Percentiles rank a stretch among this genome's conserved stretches.
phyloP scores from a whole-genome alignment of 345 rosid genomes.

The Salix dunnii region DNA sequence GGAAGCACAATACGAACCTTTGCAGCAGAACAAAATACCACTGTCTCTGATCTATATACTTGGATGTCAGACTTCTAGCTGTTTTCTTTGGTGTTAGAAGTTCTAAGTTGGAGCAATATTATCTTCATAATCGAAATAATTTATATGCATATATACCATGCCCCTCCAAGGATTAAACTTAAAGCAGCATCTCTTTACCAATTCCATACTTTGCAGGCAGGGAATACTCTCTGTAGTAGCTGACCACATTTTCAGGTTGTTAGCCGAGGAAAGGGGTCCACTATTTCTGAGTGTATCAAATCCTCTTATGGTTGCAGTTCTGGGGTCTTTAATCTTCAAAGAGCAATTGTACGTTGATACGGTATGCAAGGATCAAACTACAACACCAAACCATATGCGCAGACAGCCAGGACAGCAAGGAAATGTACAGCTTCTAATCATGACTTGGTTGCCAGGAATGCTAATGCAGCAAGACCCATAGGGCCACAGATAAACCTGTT shows the following conservation, averaged over 20 bases:
- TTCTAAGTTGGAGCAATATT: background rate
- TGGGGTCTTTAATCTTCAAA: constrained; percentile 51
- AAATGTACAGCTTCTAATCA: background rate
- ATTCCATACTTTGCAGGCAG: constrained; percentile 24
- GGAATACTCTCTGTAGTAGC: constrained; percentile 56
- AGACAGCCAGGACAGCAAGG: background rate
- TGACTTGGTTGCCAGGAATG: constrained; percentile 11
- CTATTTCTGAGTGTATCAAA: constrained; percentile 65
- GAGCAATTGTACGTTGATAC: constrained; percentile 47
- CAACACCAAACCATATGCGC: background rate
- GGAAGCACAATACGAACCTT: constrained; percentile 48
- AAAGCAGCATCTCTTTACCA: background rate
- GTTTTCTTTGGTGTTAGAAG: constrained; percentile 43
- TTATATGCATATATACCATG: background rate
- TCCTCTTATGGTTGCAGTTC: constrained; percentile 55
- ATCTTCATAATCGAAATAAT: background rate
- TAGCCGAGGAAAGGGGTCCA: constrained; percentile 58
- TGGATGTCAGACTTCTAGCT: constrained; percentile 40
- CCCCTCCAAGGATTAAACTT: background rate
- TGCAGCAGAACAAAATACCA: constrained; percentile 43
- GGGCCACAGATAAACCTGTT: background rate
- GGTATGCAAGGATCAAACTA: constrained; percentile 52
- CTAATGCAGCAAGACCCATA: constrained; percentile 4
- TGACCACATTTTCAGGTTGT: constrained; percentile 52
- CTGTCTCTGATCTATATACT: constrained; percentile 48